phyloP scores from a whole-genome alignment of 176 grass and related monocot genomes.

The sorghum (Sorghum bicolor) region DNA sequence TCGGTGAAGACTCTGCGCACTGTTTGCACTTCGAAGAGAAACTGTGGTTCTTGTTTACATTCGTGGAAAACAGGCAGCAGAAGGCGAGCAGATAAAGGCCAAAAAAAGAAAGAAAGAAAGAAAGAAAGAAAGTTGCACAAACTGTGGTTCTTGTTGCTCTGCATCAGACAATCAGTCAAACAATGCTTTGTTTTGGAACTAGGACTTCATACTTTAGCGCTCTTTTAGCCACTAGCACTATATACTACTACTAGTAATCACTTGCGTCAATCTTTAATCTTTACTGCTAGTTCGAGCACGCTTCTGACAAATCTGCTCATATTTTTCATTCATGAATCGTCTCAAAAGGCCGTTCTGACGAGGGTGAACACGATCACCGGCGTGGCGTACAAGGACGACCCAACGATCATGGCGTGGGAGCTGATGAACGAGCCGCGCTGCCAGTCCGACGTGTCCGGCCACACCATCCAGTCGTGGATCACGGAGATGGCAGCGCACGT shows the following conservation, averaged over 20 bases:
- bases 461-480: conserved; percentile 79
- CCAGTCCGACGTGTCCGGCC: conserved; percentile 75
- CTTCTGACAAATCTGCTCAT: background rate
- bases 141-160: background rate
- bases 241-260: background rate
- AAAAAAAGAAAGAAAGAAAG: background rate
- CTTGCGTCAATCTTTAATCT: background rate
- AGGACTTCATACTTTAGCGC: background rate
- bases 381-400: conserved; percentile 86
- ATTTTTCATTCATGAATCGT: background rate
- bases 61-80: background rate
- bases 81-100: background rate
- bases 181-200: background rate
- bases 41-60: background rate
- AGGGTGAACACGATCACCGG: conserved; percentile 79
- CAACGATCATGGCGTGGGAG: conserved; percentile 93
- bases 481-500: conserved; percentile 84
- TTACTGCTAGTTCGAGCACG: background rate
- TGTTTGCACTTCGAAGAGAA: background rate
- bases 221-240: background rate
- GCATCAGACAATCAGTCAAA: conserved; percentile 21
- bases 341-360: conserved; percentile 64
- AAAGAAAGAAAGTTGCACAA: no score
- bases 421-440: conserved; percentile 99
- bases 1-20: background rate